Base-by-base conservation (phyloP, 2,329 filamentous ascomycete species). In the Aspergillus fructus region DNA sequence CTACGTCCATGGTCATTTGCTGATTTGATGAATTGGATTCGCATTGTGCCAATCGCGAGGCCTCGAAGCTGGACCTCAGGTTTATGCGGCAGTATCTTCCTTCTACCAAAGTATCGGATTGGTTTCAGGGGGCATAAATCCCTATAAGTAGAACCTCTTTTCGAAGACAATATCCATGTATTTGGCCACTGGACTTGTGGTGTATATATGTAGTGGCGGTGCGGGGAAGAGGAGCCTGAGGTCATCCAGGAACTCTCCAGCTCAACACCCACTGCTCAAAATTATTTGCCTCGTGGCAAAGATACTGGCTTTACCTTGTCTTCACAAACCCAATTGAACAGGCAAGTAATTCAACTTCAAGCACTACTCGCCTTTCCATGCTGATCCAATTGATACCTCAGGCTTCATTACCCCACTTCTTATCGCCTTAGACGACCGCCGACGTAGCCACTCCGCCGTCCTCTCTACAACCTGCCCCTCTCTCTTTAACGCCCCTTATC, bases 1-100 rank as follows among this genome's bases (percentile, higher is more conserved):
- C 15, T 64, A 86, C 53, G 89, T 86, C 19, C 19, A 21, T 21
- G 19, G 19, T 21, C 15, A 86, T 89, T 8, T 23, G 17, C 13
- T 9, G 39, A 24, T 27, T 41, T 27, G 3, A 4, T 11, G 9
- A 11, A 30, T 9, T 30, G 27, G 8, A 11, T 30, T 30, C 27
- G 27, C 27, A 11, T 4, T 4, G 9, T 30, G 9, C 27, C 8
- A 30, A 11, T 30, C 8, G 9, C 27, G 27, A 30, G 27, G 27
- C 27, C 9, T 11, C 27, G 3, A 30, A 9, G 19, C 13, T 7
- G 23, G 23, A 13, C 4, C 6, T 46, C n/a, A 27, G 5, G 23
- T 46, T n/a, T n/a, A 15, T 27, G 21, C 47, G 47, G 47, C n/a
- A 49, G 47, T 40, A 2, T 46, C 47, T 48, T 43, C 47, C 47